Percentiles rank a stretch among this genome's conserved stretches.
phyloP scores from a whole-genome alignment of 2,329 filamentous ascomycete species.

The Apiospora pterosperma region DNA sequence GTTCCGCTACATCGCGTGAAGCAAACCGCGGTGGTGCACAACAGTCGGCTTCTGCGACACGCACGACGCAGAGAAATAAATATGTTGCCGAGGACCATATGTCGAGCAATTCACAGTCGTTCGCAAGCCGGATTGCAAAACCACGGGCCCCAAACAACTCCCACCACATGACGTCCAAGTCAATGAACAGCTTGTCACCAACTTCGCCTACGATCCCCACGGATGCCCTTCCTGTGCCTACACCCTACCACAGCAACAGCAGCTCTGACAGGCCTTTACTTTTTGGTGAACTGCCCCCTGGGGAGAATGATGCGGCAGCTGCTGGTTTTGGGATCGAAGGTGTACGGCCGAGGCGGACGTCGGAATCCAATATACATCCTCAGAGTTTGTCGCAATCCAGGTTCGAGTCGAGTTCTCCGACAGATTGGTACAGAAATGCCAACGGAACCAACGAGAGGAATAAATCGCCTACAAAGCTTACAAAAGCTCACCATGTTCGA shows the following conservation, averaged over 20 bases:
- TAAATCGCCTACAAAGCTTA: constrained; percentile 23
- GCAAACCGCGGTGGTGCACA: constrained; percentile 21
- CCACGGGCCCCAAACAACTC: constrained; percentile 37
- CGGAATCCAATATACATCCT: constrained; percentile 65
- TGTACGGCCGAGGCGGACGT: constrained; percentile 57
- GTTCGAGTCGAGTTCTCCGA: constrained; percentile 60
- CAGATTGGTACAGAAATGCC: constrained; percentile 38
- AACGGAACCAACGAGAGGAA: constrained; percentile 16
- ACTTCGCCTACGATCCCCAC: constrained; percentile 18
- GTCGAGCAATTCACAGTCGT: constrained; percentile 54
- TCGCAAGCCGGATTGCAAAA: constrained; percentile 56
- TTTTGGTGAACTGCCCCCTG: constrained; percentile 69
- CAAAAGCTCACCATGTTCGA: constrained; percentile 40
- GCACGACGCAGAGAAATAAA: constrained; percentile 42
- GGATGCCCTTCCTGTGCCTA: constrained; percentile 25
- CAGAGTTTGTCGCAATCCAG: constrained; percentile 55
- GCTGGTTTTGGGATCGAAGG: constrained; percentile 60
- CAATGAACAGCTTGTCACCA: constrained; percentile 39
- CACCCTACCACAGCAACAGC: constrained; percentile 30
- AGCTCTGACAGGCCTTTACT: constrained; percentile 47
- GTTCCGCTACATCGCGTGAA: constrained; percentile 32
- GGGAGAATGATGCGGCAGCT: constrained; percentile 44
- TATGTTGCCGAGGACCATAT: constrained; percentile 47
- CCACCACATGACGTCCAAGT: constrained; percentile 37
- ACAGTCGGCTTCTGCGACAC: constrained; percentile 14